These are phyloP conservation scores for Penicillium sp. DNA, from an alignment of 2,329 filamentous ascomycete genomes.

Conservation along the genomic window DNA sequence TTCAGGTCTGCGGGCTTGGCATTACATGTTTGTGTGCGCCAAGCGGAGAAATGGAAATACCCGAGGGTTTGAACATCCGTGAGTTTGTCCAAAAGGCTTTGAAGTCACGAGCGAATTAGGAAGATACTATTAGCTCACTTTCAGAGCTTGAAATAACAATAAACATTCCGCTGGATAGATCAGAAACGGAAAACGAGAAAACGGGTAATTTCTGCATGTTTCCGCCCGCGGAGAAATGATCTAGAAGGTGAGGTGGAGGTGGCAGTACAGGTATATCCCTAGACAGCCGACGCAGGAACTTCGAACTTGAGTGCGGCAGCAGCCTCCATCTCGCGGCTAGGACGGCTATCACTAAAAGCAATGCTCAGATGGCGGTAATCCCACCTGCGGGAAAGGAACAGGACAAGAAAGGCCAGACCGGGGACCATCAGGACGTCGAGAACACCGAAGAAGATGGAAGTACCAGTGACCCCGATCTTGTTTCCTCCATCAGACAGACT, in stretches of 20 bases:
- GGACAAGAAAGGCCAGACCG: slow-evolving; percentile 39
- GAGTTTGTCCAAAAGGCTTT: not conserved
- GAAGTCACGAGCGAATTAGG: not conserved
- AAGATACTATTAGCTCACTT: not conserved
- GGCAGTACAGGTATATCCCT: not conserved
- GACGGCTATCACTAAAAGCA: slow-evolving; percentile 49
- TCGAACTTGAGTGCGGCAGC: not conserved
- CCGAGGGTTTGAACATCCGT: not conserved
- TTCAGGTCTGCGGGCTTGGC: too few species aligned
- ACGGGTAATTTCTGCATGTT: not conserved
- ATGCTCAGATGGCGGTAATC: slow-evolving; percentile 54
- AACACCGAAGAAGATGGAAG: slow-evolving; percentile 55
- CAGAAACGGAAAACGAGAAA: not conserved
- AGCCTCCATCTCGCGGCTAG: not conserved
- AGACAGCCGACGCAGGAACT: not conserved
- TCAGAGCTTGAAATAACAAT: not conserved
- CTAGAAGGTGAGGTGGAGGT: not conserved
- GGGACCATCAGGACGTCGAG: slow-evolving; percentile 53
- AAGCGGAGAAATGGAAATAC: not conserved
- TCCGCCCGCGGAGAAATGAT: not conserved
- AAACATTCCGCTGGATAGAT: not conserved
- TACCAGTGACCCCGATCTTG: slow-evolving; percentile 46
- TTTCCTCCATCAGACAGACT: slow-evolving; percentile 55
- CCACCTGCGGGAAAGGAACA: slow-evolving; percentile 43
- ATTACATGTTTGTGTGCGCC: too few species aligned